Base-by-base conservation (phyloP, 257 asterid species). In the Handroanthus guayacan region DNA sequence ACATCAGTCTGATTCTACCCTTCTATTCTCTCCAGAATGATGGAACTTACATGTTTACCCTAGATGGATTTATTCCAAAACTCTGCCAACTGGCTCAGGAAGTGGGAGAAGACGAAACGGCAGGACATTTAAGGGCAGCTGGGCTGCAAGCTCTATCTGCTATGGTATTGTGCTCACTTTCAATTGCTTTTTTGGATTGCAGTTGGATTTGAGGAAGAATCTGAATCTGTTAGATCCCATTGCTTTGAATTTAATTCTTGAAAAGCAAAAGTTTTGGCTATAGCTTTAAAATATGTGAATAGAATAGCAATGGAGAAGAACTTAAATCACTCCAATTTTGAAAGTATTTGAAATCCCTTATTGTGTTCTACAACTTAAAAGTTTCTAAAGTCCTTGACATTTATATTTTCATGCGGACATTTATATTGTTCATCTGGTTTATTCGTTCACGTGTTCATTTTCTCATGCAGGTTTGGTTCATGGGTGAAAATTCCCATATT, bases 81-180 rank as follows among this genome's bases (percentile, higher is more conserved):
- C 92, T 95, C 72, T 95, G 99, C 84, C 96, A 89, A 79, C 74
- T 93, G 82, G 91, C 98, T 78, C 98, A 91, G 86, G 97, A 95
- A 87, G 91, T 75, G 44, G 97, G 99, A 79, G 98, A 95, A 2
- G 92, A 91, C 17, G 97, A 93, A 60, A 86, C 84, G 78, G 84
- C 79, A n/a, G 78, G 64, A 74, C 70, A 65, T 8, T 82, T 91
- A 76, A 89, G 89, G 78, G 91, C 93, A 52, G 90, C 93, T 69
- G 93, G 87, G 20, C 83, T 95, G 78, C 95, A 95, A 81, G 91
- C 96, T 79, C 92, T 95, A 61, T 89, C 96, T 72, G 89, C 98
- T 55, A 84, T 93, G 98, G 98, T 93, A 74, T 52, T 9, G 13
- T 83, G 25, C 78, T 72, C 60, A 20, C 70, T 76, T 69, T 77